Evolutionary conservation across 306 rosid species (phyloP), one percentile per base, ranked within the genome.

Genomic region (Acacia crassicarpa): DNA sequence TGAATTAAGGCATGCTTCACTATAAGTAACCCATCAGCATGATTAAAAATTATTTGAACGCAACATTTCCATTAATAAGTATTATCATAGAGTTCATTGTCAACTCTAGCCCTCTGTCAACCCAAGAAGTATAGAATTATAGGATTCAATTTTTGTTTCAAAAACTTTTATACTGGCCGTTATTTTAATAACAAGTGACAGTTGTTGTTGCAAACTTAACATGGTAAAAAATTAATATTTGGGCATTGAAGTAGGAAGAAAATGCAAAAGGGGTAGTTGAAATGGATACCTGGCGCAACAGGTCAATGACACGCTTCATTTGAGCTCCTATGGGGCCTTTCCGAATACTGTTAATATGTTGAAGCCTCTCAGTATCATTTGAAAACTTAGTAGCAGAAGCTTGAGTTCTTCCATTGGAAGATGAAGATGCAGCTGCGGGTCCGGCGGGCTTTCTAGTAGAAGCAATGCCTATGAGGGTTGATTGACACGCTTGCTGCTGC

Each of bases 321-420:
- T 95, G 99, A 77, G 98, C 94, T 83, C 99, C 98, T 1, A 92
- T 97, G 0, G 97, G 94, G 48, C 89, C 83, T 63, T 91, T 95
- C 51, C 97, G 88, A 2, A 95, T 93, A 83, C 85, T 91, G 63
- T 92, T 90, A 11, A 93, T 93, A 33, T 93, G 96, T 75, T 95
- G 99, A 77, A 95, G 98, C 76, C 99, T 89, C 85, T 92, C 99
- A 0, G 98, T 95, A 69, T 95, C 99, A 70, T 87, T 95, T 0
- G 99, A 95, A 80, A 93, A 93, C 80, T 95, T 95, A 43, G 91
- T 86, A 66, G 89, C 88, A 54, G 93, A 91, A 38, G 84, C 75
- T 0, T 88, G 86, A 80, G 89, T 83, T 82, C 78, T 91, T 61
- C 85, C 85, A 79, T 78, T 71, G 22, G 83, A 63, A 0, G 82